These are phyloP conservation scores for Aegilops umbellulata DNA, from an alignment of 176 grass and related monocot genomes.

Conservation along the genomic window DNA sequence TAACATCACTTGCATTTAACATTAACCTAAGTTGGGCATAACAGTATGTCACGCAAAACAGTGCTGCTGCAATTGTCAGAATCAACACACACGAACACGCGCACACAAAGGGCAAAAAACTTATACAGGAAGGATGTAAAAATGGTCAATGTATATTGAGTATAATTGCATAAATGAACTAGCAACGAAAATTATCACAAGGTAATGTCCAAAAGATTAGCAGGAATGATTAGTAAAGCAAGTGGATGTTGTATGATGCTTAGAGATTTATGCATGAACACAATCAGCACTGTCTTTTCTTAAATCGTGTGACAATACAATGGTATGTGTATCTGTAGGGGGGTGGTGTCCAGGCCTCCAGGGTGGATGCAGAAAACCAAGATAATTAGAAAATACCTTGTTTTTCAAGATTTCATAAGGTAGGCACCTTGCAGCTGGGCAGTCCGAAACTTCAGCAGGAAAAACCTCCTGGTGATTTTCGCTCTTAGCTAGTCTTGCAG, in stretches of 20 bases:
- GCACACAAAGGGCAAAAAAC: neutral
- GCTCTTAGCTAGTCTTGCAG: constrained; percentile 48
- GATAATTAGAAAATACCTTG: constrained; percentile 52
- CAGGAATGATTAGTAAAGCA: neutral
- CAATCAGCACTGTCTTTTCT: constrained; percentile 5
- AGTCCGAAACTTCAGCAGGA: constrained; percentile 43
- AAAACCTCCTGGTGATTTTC: constrained; percentile 43
- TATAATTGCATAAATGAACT: constrained; percentile 18
- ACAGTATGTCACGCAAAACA: neutral
- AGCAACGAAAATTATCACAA: neutral
- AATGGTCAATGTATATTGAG: neutral
- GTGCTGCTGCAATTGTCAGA: neutral
- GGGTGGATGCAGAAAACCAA: neutral
- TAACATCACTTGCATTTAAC: neutral
- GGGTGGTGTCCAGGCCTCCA: too few species aligned
- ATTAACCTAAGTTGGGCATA: neutral
- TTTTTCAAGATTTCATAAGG: constrained; percentile 52
- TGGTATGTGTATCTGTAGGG: neutral
- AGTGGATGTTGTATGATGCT: neutral
- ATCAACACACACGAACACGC: neutral
- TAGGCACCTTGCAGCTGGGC: constrained; percentile 64
- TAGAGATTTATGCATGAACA: neutral
- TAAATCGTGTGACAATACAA: neutral
- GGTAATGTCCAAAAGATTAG: neutral
- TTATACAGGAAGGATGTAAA: neutral